A percentile compares a stretch with the other conserved stretches of the same genome.
Evolutionary conservation across 2,329 filamentous ascomycete species (phyloP).

Genomic region (Fusarium tanahbumbuense): DNA sequence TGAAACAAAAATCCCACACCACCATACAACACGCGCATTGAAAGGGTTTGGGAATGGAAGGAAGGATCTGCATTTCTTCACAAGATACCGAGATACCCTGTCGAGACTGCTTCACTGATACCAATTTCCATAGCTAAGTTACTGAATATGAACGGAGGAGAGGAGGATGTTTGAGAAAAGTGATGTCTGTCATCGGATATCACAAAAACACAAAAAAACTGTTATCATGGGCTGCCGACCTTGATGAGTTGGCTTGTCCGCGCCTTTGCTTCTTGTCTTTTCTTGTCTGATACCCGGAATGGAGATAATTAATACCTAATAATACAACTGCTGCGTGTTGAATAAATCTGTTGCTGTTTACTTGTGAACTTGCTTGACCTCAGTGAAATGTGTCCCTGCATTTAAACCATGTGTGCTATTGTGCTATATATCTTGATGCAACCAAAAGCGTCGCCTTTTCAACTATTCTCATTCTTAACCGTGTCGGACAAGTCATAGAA

Average conservation of each 20-base stretch:
- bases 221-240: conserved; percentile 31
- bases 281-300: conserved; percentile 57
- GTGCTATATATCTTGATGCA: background rate
- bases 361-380: background rate
- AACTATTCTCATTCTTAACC: background rate
- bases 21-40: conserved; percentile 50
- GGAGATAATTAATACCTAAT: conserved; percentile 59
- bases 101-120: conserved; percentile 62
- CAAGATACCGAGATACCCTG: conserved; percentile 66
- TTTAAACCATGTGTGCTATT: background rate
- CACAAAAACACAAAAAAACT: conserved; percentile 38
- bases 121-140: conserved; percentile 53
- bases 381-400: background rate
- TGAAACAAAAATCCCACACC: conserved; percentile 41
- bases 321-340: conserved; percentile 56
- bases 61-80: conserved; percentile 66
- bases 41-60: conserved; percentile 60
- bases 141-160: conserved; percentile 37
- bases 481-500: background rate
- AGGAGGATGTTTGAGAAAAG: conserved; percentile 36
- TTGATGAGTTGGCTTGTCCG: conserved; percentile 34
- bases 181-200: conserved; percentile 27
- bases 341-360: conserved; percentile 6
- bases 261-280: conserved; percentile 45
- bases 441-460: background rate